Percentiles rank a stretch among this genome's conserved stretches.
These are phyloP conservation scores for Nannochloris sp. DNA, from an alignment of 139 green algal genomes.

Conservation along the genomic window DNA sequence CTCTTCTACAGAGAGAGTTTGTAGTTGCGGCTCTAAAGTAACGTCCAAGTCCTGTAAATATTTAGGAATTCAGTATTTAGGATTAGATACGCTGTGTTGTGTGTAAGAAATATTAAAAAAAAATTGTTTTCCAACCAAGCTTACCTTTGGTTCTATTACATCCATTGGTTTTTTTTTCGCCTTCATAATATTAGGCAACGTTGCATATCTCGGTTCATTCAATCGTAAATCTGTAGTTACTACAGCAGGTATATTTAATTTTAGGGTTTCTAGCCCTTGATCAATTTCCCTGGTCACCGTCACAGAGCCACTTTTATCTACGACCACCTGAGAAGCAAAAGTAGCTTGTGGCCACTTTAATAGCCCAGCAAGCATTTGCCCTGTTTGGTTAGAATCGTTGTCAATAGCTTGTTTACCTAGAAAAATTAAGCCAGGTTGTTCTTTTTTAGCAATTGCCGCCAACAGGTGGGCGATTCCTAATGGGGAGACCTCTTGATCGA, in stretches of 20 bases:
- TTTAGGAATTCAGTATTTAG: neutral
- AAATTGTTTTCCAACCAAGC: no score
- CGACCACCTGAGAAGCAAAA: conserved; percentile 76
- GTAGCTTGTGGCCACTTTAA: conserved; percentile 87
- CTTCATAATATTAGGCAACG: conserved; percentile 88
- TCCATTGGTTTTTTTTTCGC: conserved; percentile 87
- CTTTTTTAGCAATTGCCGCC: conserved; percentile 47
- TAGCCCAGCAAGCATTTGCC: conserved; percentile 87
- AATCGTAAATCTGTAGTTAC: conserved; percentile 87
- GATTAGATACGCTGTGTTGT: no score
- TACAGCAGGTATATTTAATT: conserved; percentile 74
- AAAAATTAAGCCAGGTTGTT: conserved; percentile 57
- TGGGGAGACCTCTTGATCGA: conserved; percentile 45
- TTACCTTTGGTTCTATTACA: conserved; percentile 27
- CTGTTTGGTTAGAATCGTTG: conserved; percentile 83
- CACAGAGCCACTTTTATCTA: conserved; percentile 24
- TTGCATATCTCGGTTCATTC: conserved; percentile 89
- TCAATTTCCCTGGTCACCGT: conserved; percentile 61
- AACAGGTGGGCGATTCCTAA: conserved; percentile 76
- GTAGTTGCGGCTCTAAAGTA: conserved; percentile 31
- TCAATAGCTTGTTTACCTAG: conserved; percentile 95
- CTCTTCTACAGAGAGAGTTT: conserved; percentile 49
- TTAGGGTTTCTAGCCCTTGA: conserved; percentile 68
- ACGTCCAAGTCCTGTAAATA: conserved; percentile 44
- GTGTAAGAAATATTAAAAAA: no score